phyloP scores from a whole-genome alignment of 805 yeast genomes.

The Starmerella sp. region DNA sequence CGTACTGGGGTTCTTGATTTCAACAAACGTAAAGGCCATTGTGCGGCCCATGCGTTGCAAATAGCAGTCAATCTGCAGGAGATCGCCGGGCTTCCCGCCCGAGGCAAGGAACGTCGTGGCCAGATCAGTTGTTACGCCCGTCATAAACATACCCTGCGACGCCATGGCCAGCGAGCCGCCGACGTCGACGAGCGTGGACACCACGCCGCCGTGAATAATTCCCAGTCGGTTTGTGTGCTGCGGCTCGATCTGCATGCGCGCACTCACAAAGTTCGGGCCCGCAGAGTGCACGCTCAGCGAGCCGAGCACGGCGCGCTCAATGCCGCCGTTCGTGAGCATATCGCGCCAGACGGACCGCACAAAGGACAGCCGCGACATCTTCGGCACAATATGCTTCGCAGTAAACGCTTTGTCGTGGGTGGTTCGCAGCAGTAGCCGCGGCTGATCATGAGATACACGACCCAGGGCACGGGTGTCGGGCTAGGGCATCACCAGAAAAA shows the following conservation, averaged over 20 bases:
- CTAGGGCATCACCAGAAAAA: not conserved
- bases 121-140: conserved; percentile 37
- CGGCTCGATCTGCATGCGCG: conserved; percentile 28
- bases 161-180: conserved; percentile 38
- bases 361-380: conserved; percentile 17
- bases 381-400: too few species aligned
- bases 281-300: conserved; percentile 26
- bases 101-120: conserved; percentile 31
- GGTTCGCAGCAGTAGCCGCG: not conserved
- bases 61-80: conserved; percentile 23
- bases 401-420: too few species aligned
- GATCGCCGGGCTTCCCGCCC: conserved; percentile 30
- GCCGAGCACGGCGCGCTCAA: conserved; percentile 19
- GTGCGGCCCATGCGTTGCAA: conserved; percentile 32
- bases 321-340: conserved; percentile 22
- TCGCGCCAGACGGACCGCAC: conserved; percentile 23
- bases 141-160: conserved; percentile 32
- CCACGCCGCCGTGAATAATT: conserved; percentile 35
- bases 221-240: conserved; percentile 33
- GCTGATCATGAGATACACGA: not conserved
- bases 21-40: conserved; percentile 34
- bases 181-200: conserved; percentile 33
- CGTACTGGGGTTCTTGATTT: conserved; percentile 20
- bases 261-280: conserved; percentile 27
- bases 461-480: not conserved